Evolutionary conservation across 495 filamentous ascomycete genomes (phyloP), one percentile per base, ranked within the genome.

Genomic region (Amphirosellinia nigrospora): DNA sequence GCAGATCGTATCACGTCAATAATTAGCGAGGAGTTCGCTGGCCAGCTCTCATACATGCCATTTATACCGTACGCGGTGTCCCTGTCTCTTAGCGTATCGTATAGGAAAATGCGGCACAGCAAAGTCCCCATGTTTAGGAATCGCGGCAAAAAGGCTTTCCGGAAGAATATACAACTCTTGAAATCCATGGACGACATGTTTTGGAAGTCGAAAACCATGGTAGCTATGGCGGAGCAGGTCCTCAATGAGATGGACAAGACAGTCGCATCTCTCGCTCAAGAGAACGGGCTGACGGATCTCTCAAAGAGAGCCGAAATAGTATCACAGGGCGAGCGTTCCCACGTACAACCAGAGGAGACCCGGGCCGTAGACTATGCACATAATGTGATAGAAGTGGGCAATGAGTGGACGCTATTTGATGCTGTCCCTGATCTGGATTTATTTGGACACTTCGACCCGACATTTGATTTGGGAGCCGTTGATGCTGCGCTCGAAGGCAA

Each of bases 31-130:
- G 87, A 90, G 71, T 84, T 84, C 56, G 74, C 82, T 15, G 82
- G 86, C 11, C 77, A 83, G 4, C 76, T 93, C 4, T 82, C 85
- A 15, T 85, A 87, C 9, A 80, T 90, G 36, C 90, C 92, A 1
- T 86, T 93, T 48, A 82, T 93, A 9, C 89, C 91, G 0, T 93
- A 93, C 66, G 88, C 88, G 0, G 77, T 92, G 1, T 85, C 89
- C 0, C 78, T 94, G 4, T 88, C 90, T 0, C 83, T 94, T 59
- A 88, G 88, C 21, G 89, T 93, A 4, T 87, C 88, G 11, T 94
- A 93, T 70, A 86, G 89, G 39, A 90, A 91, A 72, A 88, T 91
- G 80, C 87, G 90, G 15, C 87, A 89, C 63, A 90, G 88, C 66
- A 88, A 83, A 23, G 74, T 92, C 1, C 86, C 87, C 36, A 89